A percentile compares a stretch with the other conserved stretches of the same genome.
These are phyloP conservation scores for Moesziomyces antarcticus DNA, from an alignment of 1,284 basidiomycete species.

Conservation along the genomic window DNA sequence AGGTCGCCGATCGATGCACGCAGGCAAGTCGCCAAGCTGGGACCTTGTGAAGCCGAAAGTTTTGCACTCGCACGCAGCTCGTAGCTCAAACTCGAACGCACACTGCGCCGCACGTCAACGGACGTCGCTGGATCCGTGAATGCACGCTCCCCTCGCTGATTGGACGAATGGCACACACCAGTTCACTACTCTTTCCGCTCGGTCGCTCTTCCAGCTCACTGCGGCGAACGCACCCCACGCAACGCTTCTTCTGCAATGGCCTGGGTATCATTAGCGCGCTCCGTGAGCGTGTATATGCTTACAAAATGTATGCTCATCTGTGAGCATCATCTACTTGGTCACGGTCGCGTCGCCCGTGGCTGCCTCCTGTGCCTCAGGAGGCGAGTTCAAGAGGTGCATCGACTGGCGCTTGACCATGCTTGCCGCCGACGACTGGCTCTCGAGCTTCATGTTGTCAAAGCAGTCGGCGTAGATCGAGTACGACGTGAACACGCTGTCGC, in stretches of 20 bases:
- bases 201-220: too few species aligned
- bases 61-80: not conserved
- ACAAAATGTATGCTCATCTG: not conserved
- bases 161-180: too few species aligned
- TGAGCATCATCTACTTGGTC: not conserved
- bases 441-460: slow-evolving; percentile 49
- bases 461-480: slow-evolving; percentile 55
- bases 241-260: not conserved
- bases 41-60: not conserved
- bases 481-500: slow-evolving; percentile 49
- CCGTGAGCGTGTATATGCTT: not conserved
- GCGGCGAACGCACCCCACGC: too few species aligned
- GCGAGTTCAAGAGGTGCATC: slow-evolving; percentile 18
- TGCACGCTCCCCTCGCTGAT: too few species aligned
- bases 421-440: slow-evolving; percentile 44
- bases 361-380: not conserved
- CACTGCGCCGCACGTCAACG: too few species aligned
- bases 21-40: too few species aligned
- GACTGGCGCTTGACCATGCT: slow-evolving; percentile 49
- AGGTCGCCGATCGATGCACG: too few species aligned
- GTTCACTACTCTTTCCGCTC: too few species aligned
- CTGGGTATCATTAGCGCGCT: slow-evolving; percentile 21
- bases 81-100: too few species aligned
- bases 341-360: slow-evolving; percentile 5
- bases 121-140: too few species aligned